Evolutionary conservation across 495 filamentous ascomycete species (phyloP).

Genomic region (Pyrenopolyporus hunteri): DNA sequence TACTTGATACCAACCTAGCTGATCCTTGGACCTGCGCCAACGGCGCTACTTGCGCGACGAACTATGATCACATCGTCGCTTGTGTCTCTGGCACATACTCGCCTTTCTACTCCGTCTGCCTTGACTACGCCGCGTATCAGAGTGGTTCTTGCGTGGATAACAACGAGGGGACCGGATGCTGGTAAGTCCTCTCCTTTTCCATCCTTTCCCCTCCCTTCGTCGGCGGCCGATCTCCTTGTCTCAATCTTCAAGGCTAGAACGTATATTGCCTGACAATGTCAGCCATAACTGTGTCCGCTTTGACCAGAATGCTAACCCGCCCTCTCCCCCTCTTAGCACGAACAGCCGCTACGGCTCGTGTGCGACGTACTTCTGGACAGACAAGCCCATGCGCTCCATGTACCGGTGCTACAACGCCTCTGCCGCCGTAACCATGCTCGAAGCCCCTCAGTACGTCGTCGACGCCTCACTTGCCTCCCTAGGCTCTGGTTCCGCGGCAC

Average conservation of each 20-base stretch:
- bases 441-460: conserved; percentile 40
- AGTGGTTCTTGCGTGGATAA: conserved; percentile 32
- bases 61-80: conserved; percentile 42
- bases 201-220: background rate
- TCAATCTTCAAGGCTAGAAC: background rate
- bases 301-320: background rate
- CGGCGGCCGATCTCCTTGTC: no score
- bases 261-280: no score
- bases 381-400: conserved; percentile 41
- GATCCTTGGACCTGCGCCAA: background rate
- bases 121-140: conserved; percentile 43
- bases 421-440: conserved; percentile 39
- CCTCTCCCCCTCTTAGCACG: background rate
- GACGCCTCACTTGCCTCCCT: conserved; percentile 17
- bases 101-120: conserved; percentile 44
- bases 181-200: conserved; percentile 36
- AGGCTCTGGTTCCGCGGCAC: no score
- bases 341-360: conserved; percentile 34
- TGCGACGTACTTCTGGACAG: conserved; percentile 48
- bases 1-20: background rate
- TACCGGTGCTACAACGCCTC: conserved; percentile 41
- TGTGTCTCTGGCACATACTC: conserved; percentile 33
- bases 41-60: conserved; percentile 38
- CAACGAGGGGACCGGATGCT: conserved; percentile 45
- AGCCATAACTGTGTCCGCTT: background rate